Base-by-base conservation (phyloP, 2,329 filamentous ascomycete species). In the Xylariaceae sp. region DNA sequence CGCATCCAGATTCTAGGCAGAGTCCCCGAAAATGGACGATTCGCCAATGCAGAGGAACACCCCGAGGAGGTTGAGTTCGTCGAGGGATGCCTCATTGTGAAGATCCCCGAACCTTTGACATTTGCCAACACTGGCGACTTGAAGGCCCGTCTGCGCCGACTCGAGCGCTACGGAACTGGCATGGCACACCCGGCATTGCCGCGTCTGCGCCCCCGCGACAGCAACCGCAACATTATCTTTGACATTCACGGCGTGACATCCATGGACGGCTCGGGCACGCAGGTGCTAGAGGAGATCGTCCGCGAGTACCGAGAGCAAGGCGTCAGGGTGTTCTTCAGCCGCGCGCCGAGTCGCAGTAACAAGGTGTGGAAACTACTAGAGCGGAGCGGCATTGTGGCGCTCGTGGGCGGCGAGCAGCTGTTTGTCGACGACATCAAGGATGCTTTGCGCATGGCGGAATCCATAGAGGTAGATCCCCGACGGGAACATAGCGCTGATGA, bases 221-320 rank as follows among this genome's bases (percentile, higher is more conserved):
- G 90, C 69, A 97, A 97, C 72, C 84, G 86, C 67, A 97, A 96
- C 70, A 81, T 99, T 73, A 92, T 99, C 63, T 97, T 99, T 69
- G 94, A 99, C 72, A 92, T 97, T 6, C 93, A 97, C 67, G 94
- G 94, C n/a, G 94, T 99, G 2, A 96, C 92, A 0, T 89, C 88
- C 34, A 86, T 99, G 68, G 94, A 99, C 71, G 94, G 92, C 4
- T 96, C 92, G 0, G 94, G 93, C 1, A 89, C 90, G 0, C 94
- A 97, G 75, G 93, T 97, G 0, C 79, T 99, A 2, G 83, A 85
- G 51, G 94, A 97, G 74, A 97, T 97, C 66, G 90, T 99, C 13
- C 79, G 85, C 52, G 82, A 79, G 35, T 97, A 97, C 72, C 79
- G 87, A n/a, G 82, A 88, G 39, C 80, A 88, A 3, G 89, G 88